Conservation (phyloP, 2,329 filamentous ascomycete species). For the Setomelanomma holmii region DNA sequence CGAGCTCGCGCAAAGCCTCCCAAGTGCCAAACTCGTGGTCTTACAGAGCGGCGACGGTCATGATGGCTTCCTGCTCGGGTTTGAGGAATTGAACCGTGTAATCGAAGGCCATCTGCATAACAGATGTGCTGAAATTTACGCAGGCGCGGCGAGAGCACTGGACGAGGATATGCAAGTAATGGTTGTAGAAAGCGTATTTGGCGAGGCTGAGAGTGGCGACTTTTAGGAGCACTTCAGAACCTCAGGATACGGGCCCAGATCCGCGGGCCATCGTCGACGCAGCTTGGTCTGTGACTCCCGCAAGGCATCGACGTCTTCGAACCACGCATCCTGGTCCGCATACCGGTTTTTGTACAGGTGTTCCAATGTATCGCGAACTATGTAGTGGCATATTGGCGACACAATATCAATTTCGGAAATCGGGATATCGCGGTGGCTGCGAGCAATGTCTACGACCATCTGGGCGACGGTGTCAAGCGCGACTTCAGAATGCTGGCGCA, state of each 20-base stretch:
- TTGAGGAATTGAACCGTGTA: constrained; percentile 38
- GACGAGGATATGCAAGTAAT: background rate
- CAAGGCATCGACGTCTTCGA: background rate
- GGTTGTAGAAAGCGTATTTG: background rate
- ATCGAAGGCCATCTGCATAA: constrained; percentile 21
- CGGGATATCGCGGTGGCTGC: constrained; percentile 5
- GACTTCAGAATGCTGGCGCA: constrained; percentile 6
- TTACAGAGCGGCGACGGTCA: constrained; percentile 44
- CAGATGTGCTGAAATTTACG: constrained; percentile 4
- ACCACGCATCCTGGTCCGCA: background rate
- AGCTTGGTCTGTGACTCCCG: background rate
- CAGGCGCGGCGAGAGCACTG: background rate
- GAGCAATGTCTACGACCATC: constrained; percentile 11
- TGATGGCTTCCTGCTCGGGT: constrained; percentile 50
- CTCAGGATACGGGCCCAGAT: background rate
- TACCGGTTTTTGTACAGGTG: background rate
- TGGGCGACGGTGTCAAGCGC: constrained; percentile 9
- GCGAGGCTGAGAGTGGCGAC: background rate
- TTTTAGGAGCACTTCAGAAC: background rate
- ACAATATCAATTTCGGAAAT: constrained; percentile 1
- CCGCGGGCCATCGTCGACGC: background rate
- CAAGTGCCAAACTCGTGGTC: constrained; percentile 33
- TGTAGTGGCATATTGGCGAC: background rate
- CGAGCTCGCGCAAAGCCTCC: constrained; percentile 38
- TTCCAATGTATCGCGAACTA: background rate